phyloP scores from a whole-genome alignment of 164 flowering plant genomes.

The Magnolia sinica region DNA sequence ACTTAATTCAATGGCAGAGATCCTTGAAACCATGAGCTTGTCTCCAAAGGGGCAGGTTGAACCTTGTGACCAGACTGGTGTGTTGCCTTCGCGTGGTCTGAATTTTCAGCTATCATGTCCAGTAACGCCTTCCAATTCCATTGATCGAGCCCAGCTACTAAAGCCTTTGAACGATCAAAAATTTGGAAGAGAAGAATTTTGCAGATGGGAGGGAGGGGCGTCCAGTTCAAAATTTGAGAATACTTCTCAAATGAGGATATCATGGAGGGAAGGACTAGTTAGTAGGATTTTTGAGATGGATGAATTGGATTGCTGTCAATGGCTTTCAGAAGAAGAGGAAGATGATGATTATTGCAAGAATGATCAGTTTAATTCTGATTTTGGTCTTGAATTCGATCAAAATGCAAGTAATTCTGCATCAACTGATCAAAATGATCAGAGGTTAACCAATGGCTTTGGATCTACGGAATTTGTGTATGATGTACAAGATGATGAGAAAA shows the following conservation, averaged over 20 bases:
- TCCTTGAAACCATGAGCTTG: conserved; percentile 24
- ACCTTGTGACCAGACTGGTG: conserved; percentile 28
- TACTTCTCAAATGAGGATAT: conserved; percentile 52
- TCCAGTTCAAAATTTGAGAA: conserved; percentile 34
- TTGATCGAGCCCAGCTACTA: conserved; percentile 27
- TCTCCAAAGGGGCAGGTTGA: conserved; percentile 31
- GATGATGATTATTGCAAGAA: conserved; percentile 8
- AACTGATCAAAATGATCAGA: conserved; percentile 16
- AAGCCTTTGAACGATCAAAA: conserved; percentile 23
- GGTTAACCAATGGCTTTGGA: conserved; percentile 4
- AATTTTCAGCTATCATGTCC: conserved; percentile 42
- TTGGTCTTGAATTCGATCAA: conserved; percentile 14
- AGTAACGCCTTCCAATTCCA: conserved; percentile 26
- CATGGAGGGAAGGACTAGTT: conserved; percentile 76
- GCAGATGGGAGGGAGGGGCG: conserved; percentile 14
- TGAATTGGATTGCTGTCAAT: conserved; percentile 68
- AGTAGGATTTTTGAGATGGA: conserved; percentile 66
- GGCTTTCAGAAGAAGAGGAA: conserved; percentile 69
- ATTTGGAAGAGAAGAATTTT: conserved; percentile 6
- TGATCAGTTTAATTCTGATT: conserved; percentile 11
- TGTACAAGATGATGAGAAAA: conserved; percentile 18
- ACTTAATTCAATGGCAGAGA: conserved; percentile 31
- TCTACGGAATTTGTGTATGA: conserved; percentile 24
- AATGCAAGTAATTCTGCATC: conserved; percentile 5
- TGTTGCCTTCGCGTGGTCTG: conserved; percentile 28